phyloP scores from a whole-genome alignment of 1,284 basidiomycete species.

The Cryptococcus sp. region DNA sequence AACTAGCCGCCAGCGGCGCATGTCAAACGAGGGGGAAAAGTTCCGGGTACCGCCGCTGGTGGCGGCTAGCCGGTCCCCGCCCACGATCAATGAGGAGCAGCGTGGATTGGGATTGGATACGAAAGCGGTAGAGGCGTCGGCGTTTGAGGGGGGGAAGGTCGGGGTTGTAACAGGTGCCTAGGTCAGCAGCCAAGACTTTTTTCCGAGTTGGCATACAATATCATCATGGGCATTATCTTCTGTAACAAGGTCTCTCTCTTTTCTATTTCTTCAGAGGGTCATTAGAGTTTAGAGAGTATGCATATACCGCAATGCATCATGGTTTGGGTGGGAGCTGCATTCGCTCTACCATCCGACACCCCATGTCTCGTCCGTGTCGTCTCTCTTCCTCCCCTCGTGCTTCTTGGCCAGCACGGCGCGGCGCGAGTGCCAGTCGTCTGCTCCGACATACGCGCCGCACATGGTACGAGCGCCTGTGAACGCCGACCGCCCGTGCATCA shows the following conservation, averaged over 20 bases:
- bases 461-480: conserved; percentile 85
- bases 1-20: conserved; percentile 6
- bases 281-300: neutral
- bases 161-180: neutral
- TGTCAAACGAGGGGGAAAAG: conserved; percentile 11
- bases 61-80: neutral
- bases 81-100: neutral
- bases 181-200: neutral
- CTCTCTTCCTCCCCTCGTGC: conserved; percentile 5
- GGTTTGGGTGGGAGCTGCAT: neutral
- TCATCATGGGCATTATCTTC: neutral
- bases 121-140: neutral
- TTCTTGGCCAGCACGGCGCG: conserved; percentile 58
- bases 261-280: neutral
- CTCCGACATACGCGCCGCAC: conserved; percentile 91
- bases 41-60: neutral
- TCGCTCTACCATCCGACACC: conserved; percentile 21
- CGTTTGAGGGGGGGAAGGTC: neutral
- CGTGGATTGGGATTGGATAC: no score
- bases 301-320: conserved; percentile 6
- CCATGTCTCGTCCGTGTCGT: conserved; percentile 19
- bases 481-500: conserved; percentile 85
- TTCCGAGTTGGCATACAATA: neutral
- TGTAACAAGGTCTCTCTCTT: neutral
- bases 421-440: conserved; percentile 82